phyloP scores from a whole-genome alignment of 2,329 filamentous ascomycete genomes.

The Colletotrichum godetiae region DNA sequence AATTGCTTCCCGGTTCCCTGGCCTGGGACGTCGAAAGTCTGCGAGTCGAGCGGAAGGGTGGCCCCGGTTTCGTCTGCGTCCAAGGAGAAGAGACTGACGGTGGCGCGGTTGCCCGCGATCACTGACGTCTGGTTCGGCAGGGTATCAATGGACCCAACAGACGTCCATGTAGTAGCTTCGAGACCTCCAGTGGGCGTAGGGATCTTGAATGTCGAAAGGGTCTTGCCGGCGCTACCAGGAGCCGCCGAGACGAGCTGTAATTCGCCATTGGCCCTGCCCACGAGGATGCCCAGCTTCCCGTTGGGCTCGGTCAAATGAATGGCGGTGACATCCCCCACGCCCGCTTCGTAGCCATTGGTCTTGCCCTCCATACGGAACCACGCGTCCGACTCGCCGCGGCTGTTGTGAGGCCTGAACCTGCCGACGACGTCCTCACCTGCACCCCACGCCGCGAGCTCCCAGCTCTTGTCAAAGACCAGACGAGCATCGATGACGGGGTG shows the following conservation, averaged over 20 bases:
- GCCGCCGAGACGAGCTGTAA: constrained; percentile 56
- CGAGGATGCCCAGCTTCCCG: constrained; percentile 49
- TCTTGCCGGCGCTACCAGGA: constrained; percentile 43
- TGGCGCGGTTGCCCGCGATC: constrained; percentile 33
- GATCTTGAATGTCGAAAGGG: constrained; percentile 39
- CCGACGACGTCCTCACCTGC: constrained; percentile 63
- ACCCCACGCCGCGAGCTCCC: constrained; percentile 63
- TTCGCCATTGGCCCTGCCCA: constrained; percentile 62
- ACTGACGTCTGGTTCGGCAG: constrained; percentile 25
- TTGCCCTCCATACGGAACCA: constrained; percentile 48
- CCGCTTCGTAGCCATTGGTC: constrained; percentile 51
- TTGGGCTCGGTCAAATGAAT: constrained; percentile 55
- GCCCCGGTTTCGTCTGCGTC: constrained; percentile 7
- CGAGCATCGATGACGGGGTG: constrained; percentile 61
- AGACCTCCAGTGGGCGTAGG: constrained; percentile 44
- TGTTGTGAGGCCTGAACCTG: constrained; percentile 48
- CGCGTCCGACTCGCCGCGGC: constrained; percentile 29
- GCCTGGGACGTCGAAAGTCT: constrained; percentile 24
- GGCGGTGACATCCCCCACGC: constrained; percentile 62
- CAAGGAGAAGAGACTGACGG: constrained; percentile 35
- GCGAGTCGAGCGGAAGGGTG: constrained; percentile 17
- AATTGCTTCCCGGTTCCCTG: constrained; percentile 38
- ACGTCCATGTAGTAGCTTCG: constrained; percentile 43
- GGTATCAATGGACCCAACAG: constrained; percentile 35
- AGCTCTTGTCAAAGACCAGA: constrained; percentile 46